These are phyloP conservation scores for Tetraselmis striata DNA, from an alignment of 139 green algal genomes.

Conservation along the genomic window DNA sequence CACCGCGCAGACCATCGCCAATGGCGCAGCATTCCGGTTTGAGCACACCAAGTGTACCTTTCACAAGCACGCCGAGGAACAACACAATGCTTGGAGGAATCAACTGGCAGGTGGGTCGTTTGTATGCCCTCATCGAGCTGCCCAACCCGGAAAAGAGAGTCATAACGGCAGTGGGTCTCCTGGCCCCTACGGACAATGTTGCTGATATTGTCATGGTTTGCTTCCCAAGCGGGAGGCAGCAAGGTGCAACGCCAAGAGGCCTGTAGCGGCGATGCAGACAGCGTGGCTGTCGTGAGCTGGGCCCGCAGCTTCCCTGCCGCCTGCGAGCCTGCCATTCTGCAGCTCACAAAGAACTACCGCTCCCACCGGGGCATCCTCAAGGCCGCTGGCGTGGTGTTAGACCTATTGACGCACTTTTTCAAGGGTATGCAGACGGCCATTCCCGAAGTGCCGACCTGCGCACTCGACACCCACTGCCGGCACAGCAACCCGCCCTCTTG, in stretches of 20 bases:
- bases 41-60: neutral
- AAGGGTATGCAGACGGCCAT: neutral
- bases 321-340: neutral
- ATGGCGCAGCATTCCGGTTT: neutral
- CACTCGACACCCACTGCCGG: no score
- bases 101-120: no score
- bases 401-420: neutral
- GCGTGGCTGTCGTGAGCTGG: neutral
- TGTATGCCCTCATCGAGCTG: no score
- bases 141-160: no score
- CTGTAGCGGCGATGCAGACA: neutral
- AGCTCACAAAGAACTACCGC: neutral
- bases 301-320: neutral
- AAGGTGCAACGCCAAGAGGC: neutral
- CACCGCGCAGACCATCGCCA: neutral
- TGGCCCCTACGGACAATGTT: no score
- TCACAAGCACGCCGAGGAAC: neutral
- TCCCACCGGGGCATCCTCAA: neutral
- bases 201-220: no score
- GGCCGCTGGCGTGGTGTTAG: neutral
- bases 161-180: no score
- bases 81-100: no score
- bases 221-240: neutral
- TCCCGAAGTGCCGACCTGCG: no score
- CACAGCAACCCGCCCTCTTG: no score